These are phyloP conservation scores for Oligophagozyma castellii DNA, from an alignment of 1,139 yeast genomes.

Conservation along the genomic window DNA sequence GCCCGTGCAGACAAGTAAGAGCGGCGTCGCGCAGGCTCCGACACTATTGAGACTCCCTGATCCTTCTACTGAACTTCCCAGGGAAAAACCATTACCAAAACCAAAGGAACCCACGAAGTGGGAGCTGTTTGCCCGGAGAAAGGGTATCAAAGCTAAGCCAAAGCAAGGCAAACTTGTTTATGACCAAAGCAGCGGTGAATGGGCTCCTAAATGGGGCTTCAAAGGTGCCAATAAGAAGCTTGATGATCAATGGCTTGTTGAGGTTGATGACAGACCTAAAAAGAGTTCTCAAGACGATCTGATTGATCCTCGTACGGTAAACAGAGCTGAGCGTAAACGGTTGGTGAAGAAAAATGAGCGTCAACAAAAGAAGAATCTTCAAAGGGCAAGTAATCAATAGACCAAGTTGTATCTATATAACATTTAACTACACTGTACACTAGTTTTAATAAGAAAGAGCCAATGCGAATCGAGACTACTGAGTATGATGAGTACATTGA, in stretches of 20 bases:
- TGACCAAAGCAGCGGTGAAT: slow-evolving; percentile 81
- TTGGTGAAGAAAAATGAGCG: slow-evolving; percentile 74
- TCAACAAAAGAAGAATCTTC: slow-evolving; percentile 75
- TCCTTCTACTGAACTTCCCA: slow-evolving; percentile 70
- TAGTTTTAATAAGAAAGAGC: too few species aligned
- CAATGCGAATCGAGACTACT: too few species aligned
- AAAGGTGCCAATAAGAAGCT: slow-evolving; percentile 79
- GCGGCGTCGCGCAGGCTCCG: slow-evolving; percentile 62
- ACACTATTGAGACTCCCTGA: slow-evolving; percentile 78
- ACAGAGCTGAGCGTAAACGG: slow-evolving; percentile 71
- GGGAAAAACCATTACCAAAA: slow-evolving; percentile 93
- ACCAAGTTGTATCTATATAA: too few species aligned
- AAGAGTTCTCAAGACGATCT: slow-evolving; percentile 56
- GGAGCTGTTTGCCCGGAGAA: slow-evolving; percentile 92
- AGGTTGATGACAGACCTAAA: slow-evolving; percentile 67
- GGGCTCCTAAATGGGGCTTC: slow-evolving; percentile 99
- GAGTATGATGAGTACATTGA: too few species aligned
- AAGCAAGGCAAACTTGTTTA: slow-evolving; percentile 82
- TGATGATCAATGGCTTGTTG: slow-evolving; percentile 93
- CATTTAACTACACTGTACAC: too few species aligned
- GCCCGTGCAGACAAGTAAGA: slow-evolving; percentile 78
- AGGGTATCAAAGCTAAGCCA: slow-evolving; percentile 85
- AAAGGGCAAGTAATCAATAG: too few species aligned
- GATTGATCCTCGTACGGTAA: slow-evolving; percentile 73
- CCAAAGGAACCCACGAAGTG: slow-evolving; percentile 87